phyloP scores from a whole-genome alignment of 2,329 filamentous ascomycete species.

The Penicillium italicum region DNA sequence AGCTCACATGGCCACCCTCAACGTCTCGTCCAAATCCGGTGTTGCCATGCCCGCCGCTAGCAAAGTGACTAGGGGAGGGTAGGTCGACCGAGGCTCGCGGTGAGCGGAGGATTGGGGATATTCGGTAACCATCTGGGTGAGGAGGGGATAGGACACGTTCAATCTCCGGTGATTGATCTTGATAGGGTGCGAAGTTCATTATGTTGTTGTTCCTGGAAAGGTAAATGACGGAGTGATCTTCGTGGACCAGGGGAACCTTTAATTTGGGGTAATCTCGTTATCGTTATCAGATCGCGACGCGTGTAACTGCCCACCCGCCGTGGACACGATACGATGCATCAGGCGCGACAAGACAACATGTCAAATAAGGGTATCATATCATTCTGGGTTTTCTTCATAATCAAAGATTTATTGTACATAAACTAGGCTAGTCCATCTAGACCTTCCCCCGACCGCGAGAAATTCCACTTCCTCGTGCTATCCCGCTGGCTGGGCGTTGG shows the following conservation, averaged over 20 bases:
- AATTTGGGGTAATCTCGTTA: conserved; percentile 5
- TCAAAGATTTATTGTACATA: conserved; percentile 19
- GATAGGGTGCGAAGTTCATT: conserved; percentile 97
- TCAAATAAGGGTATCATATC: conserved; percentile 7
- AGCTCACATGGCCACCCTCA: conserved; percentile 59
- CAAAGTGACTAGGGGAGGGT: conserved; percentile 41
- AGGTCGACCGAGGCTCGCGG: conserved; percentile 49
- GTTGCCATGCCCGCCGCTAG: conserved; percentile 38
- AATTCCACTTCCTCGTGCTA: conserved; percentile 37
- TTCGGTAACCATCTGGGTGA: conserved; percentile 46
- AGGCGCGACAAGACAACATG: conserved; percentile 4
- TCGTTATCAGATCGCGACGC: conserved; percentile 17
- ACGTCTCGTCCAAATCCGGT: conserved; percentile 41
- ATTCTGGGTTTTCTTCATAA: conserved; percentile 23
- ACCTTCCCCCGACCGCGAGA: conserved; percentile 34
- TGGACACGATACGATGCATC: conserved; percentile 5
- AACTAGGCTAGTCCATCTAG: conserved; percentile 14
- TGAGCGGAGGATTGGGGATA: conserved; percentile 53
- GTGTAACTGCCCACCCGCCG: neutral
- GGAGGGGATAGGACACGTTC: conserved; percentile 75
- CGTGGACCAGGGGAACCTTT: conserved; percentile 4
- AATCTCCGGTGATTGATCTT: conserved; percentile 83
- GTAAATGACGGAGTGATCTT: neutral
- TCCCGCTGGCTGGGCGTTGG: conserved; percentile 39
- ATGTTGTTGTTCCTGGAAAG: conserved; percentile 18